Conservation (phyloP, 1,139 yeast species). For the Meyerozyma elateridarum region DNA sequence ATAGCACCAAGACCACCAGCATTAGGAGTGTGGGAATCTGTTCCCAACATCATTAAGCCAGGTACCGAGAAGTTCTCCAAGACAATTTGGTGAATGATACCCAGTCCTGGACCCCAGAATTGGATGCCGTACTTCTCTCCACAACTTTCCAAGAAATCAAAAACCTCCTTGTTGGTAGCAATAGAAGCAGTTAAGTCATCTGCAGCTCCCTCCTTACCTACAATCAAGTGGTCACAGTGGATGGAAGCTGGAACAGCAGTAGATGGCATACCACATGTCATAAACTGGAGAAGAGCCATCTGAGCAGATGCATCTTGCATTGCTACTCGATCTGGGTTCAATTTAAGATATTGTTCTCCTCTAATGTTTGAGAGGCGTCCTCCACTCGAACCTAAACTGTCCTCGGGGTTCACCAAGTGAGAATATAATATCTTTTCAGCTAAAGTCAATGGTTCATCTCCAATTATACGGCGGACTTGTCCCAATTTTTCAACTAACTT, state of each 20-base stretch:
- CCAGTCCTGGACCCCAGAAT: conserved; percentile 99
- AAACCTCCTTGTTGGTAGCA: conserved; percentile 86
- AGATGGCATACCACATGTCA: conserved; percentile 86
- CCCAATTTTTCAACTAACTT: conserved; percentile 62
- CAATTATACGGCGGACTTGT: conserved; percentile 58
- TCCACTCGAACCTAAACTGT: conserved; percentile 48
- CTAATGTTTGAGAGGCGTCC: conserved; percentile 58
- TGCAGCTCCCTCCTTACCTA: conserved; percentile 89
- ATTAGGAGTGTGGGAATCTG: conserved; percentile 96
- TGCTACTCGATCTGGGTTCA: conserved; percentile 96
- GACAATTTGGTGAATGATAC: conserved; percentile 96
- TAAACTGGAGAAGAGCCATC: conserved; percentile 93
- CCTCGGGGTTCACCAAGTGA: conserved; percentile 84
- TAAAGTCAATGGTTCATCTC: conserved; percentile 73
- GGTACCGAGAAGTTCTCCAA: conserved; percentile 93
- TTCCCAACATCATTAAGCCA: conserved; percentile 93
- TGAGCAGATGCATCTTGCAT: conserved; percentile 99
- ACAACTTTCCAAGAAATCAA: conserved; percentile 85
- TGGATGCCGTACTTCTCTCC: conserved; percentile 92
- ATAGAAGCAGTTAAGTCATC: conserved; percentile 70
- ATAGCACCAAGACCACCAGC: conserved; percentile 98
- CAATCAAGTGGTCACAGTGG: conserved; percentile 96
- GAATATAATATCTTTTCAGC: conserved; percentile 94
- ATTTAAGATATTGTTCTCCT: conserved; percentile 80
- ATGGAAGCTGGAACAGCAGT: conserved; percentile 93